Percentiles rank a stretch among this genome's conserved stretches.
Conservation (phyloP, 2,329 filamentous ascomycete genomes). For the Chalaropsis ovoidea region DNA sequence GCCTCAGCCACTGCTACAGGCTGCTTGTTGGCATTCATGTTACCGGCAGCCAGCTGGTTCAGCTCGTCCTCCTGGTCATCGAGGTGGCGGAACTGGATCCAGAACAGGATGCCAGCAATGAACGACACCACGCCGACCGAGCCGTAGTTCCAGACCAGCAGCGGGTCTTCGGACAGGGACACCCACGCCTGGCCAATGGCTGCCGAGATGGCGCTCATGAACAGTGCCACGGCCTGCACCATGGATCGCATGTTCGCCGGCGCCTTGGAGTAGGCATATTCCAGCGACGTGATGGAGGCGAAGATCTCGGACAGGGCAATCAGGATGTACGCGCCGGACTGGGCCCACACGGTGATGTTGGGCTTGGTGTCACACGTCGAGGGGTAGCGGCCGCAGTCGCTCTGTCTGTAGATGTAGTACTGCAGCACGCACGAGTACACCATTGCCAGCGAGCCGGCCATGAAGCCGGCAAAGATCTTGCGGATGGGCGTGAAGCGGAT, state of each 20-base stretch:
- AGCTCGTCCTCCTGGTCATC: slow-evolving; percentile 57
- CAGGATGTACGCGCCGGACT: slow-evolving; percentile 42
- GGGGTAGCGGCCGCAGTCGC: slow-evolving; percentile 44
- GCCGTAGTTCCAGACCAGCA: slow-evolving; percentile 65
- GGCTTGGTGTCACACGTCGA: slow-evolving; percentile 35
- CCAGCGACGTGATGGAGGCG: slow-evolving; percentile 48
- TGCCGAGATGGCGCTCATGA: slow-evolving; percentile 58
- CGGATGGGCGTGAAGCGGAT: slow-evolving; percentile 65
- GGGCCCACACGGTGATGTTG: slow-evolving; percentile 53
- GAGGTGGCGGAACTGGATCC: slow-evolving; percentile 52
- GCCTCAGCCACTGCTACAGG: background rate
- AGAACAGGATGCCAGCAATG: slow-evolving; percentile 56
- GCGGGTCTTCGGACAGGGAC: slow-evolving; percentile 44
- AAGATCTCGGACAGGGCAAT: slow-evolving; percentile 43
- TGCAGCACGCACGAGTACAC: slow-evolving; percentile 45
- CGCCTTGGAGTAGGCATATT: slow-evolving; percentile 68
- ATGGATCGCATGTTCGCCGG: slow-evolving; percentile 67
- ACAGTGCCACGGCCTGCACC: slow-evolving; percentile 57
- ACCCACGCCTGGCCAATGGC: slow-evolving; percentile 54
- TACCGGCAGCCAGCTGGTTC: slow-evolving; percentile 45
- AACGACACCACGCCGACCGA: slow-evolving; percentile 55
- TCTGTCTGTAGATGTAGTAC: slow-evolving; percentile 54
- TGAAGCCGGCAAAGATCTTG: slow-evolving; percentile 61
- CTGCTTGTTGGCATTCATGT: slow-evolving; percentile 28
- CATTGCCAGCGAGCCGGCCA: slow-evolving; percentile 52